Conservation (phyloP, 176 grass and related monocot genomes). For the Avena eriantha region DNA sequence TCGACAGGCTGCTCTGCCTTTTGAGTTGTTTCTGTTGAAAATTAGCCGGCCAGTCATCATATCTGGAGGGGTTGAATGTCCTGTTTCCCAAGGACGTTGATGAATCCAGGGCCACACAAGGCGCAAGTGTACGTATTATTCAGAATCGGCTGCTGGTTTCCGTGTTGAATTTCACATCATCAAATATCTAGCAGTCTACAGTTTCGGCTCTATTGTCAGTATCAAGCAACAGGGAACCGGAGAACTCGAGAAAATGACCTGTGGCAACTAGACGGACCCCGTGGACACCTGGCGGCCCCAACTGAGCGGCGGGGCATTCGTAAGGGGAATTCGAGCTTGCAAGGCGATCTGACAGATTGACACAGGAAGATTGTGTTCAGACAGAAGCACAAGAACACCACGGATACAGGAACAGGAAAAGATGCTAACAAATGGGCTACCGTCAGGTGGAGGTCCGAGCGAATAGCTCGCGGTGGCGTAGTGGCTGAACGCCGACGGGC, state of each 20-base stretch:
- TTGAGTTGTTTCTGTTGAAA: neutral
- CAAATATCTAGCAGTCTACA: neutral
- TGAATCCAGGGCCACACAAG: conserved; percentile 7
- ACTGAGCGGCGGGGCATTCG: too few relatives aligned
- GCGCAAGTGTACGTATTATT: neutral
- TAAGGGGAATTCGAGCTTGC: too few relatives aligned
- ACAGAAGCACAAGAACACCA: too few relatives aligned
- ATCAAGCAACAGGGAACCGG: too few relatives aligned
- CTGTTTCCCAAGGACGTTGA: neutral
- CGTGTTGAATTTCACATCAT: neutral
- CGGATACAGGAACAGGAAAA: neutral
- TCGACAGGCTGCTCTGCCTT: neutral
- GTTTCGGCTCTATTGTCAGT: too few relatives aligned
- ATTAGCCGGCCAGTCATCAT: neutral
- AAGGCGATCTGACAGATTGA: too few relatives aligned
- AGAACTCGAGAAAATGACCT: too few relatives aligned
- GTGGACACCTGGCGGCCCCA: too few relatives aligned
- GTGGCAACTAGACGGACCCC: too few relatives aligned
- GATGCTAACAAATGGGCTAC: neutral
- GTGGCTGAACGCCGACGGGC: neutral
- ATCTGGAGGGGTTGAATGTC: neutral
- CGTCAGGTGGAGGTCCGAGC: neutral
- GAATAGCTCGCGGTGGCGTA: neutral
- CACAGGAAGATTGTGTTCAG: too few relatives aligned
- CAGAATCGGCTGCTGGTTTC: neutral